Percentiles rank a stretch among this genome's conserved stretches.
Evolutionary conservation across 2,329 filamentous ascomycete genomes (phyloP).

Genomic region (Talaromyces sp.): DNA sequence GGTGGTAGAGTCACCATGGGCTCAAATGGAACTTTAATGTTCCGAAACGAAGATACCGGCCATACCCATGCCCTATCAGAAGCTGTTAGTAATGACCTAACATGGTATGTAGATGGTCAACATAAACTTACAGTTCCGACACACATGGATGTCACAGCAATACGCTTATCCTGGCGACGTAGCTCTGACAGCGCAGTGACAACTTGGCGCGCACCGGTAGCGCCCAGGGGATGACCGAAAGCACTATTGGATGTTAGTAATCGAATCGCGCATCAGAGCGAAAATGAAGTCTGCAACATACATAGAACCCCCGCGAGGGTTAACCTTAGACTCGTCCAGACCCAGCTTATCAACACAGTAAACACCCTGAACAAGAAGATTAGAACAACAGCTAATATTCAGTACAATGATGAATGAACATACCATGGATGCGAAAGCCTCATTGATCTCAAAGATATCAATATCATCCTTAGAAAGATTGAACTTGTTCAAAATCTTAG

Average conservation of each 20-base stretch:
- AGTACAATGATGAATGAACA: background rate
- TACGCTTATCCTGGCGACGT: slow-evolving; percentile 73
- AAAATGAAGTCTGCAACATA: slow-evolving; percentile 25
- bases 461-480: slow-evolving; percentile 61
- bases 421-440: slow-evolving; percentile 77
- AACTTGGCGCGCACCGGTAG: slow-evolving; percentile 87
- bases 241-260: slow-evolving; percentile 50
- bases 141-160: slow-evolving; percentile 92
- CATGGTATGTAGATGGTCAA: background rate
- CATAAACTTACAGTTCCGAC: slow-evolving; percentile 73
- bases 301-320: slow-evolving; percentile 91
- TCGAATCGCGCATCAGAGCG: background rate
- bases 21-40: slow-evolving; percentile 54
- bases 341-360: slow-evolving; percentile 86
- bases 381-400: background rate
- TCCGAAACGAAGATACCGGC: slow-evolving; percentile 91
- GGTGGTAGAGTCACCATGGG: too few species aligned
- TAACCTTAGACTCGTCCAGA: slow-evolving; percentile 80
- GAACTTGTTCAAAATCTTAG: slow-evolving; percentile 80
- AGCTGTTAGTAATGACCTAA: slow-evolving; percentile 8
- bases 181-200: slow-evolving; percentile 86
- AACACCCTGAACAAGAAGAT: slow-evolving; percentile 65
- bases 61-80: slow-evolving; percentile 66
- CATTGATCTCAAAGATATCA: slow-evolving; percentile 63
- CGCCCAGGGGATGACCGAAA: slow-evolving; percentile 89